phyloP scores from a whole-genome alignment of 2,329 filamentous ascomycete species.

The Penicillium sp. region DNA sequence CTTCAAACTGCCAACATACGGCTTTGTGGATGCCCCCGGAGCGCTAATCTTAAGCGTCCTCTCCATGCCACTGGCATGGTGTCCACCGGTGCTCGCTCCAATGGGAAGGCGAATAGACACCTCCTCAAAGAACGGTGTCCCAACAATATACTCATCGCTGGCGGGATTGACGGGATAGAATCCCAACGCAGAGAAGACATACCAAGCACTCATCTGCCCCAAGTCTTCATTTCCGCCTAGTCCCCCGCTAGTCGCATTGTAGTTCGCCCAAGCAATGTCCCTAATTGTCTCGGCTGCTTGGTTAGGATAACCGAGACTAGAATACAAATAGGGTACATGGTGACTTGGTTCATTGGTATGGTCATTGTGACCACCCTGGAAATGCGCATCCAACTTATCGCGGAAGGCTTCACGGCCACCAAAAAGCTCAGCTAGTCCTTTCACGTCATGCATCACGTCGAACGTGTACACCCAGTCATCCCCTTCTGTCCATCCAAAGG shows the following conservation, averaged over 20 bases:
- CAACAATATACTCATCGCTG: constrained; percentile 46
- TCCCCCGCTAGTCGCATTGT: constrained; percentile 47
- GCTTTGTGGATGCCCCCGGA: constrained; percentile 39
- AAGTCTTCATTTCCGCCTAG: constrained; percentile 50
- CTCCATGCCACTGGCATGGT: constrained; percentile 11
- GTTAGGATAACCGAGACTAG: constrained; percentile 40
- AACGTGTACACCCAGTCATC: constrained; percentile 53
- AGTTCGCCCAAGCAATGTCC: constrained; percentile 39
- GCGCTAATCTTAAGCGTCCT: constrained; percentile 41
- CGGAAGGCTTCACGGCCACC: constrained; percentile 38
- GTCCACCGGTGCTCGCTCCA: constrained; percentile 29
- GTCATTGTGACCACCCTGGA: constrained; percentile 46
- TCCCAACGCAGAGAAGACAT: constrained; percentile 47
- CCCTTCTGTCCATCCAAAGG: constrained; percentile 50
- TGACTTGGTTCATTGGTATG: constrained; percentile 51
- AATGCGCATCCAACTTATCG: constrained; percentile 45
- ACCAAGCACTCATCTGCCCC: constrained; percentile 52
- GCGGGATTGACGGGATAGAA: constrained; percentile 50
- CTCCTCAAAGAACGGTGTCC: constrained; percentile 47
- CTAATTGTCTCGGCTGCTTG: constrained; percentile 40
- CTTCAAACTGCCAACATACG: constrained; percentile 41
- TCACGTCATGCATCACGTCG: constrained; percentile 47
- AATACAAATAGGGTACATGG: constrained; percentile 49
- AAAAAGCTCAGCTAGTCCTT: constrained; percentile 43
- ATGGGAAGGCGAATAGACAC: constrained; percentile 39